Base-by-base conservation (phyloP, 371 early-diverging fungal species). In the Paraphysoderma sedebokerense region DNA sequence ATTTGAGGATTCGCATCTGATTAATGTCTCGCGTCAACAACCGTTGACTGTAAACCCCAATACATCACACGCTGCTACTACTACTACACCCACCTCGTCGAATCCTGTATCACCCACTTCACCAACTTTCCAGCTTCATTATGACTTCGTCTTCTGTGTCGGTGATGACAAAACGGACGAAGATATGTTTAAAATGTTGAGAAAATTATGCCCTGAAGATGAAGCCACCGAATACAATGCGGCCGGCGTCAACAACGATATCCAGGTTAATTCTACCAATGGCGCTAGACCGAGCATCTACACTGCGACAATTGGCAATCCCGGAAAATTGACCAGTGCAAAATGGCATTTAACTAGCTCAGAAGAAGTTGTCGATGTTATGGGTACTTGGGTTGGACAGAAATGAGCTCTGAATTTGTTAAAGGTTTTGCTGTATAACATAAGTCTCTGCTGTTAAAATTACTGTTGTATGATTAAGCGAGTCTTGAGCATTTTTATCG, bases 101-200 rank as follows among this genome's bases (percentile, higher is more conserved):
- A n/a, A n/a, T n/a, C n/a, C n/a, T n/a, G n/a, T n/a, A n/a, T n/a
- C n/a, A n/a, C 71, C 77, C 0, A 74, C 76, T 40, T 75, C 76
- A 30, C 19, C 27, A 20, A 17, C 23, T 17, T 19, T 11, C 19
- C 19, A 35, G 11, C 46, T n/a, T 2, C n/a, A 6, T 6, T 26
- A 17, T 34, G 87, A 85, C 52, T 92, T 95, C 63, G 72, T 88
- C 19, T 68, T 87, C 38, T 92, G 95, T 57, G 91, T 86, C 17
- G 95, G 97, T 13, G 95, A 96, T 57, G 97, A 96, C 58, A 77
- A 82, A 58, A 95, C 97, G 1, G 95, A 96, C 56, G 97, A 96
- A 57, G 93, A 92, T 56, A 92, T 96, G 93, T 70, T 69, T 48
- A 53, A 49, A 38, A 45, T 46, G 8, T 46, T 67, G 45, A 11